Evolutionary conservation across 805 yeast genomes (phyloP).

Genomic region (Maudiozyma saulgeensis): DNA sequence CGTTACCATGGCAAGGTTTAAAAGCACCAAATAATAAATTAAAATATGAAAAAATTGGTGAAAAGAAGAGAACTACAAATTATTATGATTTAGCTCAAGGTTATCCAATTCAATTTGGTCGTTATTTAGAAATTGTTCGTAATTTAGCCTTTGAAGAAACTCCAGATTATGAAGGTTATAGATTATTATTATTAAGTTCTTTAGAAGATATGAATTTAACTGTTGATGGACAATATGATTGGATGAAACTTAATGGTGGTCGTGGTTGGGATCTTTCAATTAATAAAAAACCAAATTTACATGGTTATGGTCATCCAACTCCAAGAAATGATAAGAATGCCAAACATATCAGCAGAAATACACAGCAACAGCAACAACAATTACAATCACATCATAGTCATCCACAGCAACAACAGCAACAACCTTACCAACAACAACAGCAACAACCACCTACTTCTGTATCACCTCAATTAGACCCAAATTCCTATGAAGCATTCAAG

Average conservation of each 20-base stretch:
- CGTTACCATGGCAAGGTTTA: slow-evolving; percentile 84
- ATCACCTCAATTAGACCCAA: slow-evolving; percentile 30
- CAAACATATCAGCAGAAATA: slow-evolving; percentile 12
- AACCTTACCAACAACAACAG: slow-evolving; percentile 19
- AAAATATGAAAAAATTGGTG: slow-evolving; percentile 90
- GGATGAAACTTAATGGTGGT: slow-evolving; percentile 95
- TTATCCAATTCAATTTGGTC: slow-evolving; percentile 86
- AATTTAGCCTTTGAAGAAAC: slow-evolving; percentile 84
- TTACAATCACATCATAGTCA: slow-evolving; percentile 20
- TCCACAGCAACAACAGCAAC: slow-evolving; percentile 22
- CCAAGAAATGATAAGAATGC: slow-evolving; percentile 50
- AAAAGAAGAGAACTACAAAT: slow-evolving; percentile 84
- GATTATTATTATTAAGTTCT: slow-evolving; percentile 69
- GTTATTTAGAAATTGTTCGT: slow-evolving; percentile 81
- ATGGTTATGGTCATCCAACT: slow-evolving; percentile 93
- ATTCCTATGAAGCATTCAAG: slow-evolving; percentile 32
- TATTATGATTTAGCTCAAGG: slow-evolving; percentile 81
- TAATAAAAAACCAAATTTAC: slow-evolving; percentile 86
- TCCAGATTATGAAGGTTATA: slow-evolving; percentile 86
- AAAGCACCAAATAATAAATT: slow-evolving; percentile 80
- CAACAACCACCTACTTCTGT: slow-evolving; percentile 4
- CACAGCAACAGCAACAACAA: slow-evolving; percentile 5
- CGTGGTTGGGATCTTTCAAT: slow-evolving; percentile 89
- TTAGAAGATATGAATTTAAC: slow-evolving; percentile 58
- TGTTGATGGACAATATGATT: slow-evolving; percentile 88